Evolutionary conservation across 176 grass and related monocot genomes (phyloP), one percentile per base, ranked within the genome.

Genomic region (Aegilops bicornis): DNA sequence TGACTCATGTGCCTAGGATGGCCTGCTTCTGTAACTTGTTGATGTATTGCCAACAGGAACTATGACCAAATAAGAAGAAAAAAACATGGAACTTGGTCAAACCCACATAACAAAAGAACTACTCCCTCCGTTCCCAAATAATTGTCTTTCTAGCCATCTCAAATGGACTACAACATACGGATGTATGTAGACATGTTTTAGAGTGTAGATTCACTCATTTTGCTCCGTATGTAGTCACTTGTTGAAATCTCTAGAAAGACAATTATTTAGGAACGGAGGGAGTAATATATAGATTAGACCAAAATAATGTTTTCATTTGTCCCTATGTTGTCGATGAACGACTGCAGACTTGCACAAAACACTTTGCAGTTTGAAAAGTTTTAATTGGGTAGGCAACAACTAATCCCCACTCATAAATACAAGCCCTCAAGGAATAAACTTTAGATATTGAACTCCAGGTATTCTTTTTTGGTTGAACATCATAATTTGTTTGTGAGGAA

Each of bases 1-100:
- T 91, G 87, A 83, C 88, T 66, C 79, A 94, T 93, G 82, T 98
- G 96, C 64, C 91, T 85, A 31, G 89, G 82, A 90, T 95, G 93
- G 84, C 82, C 86, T 84, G 96, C 89, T 82, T 91, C 93, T 83
- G 88, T 79, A 90, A 98, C 84, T 74, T 98, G 91, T 81, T 93
- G 92, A 88, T 98, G 96, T 83, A 95, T 90, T 88, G 88, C 91
- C 59, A 98, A 86, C 42, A 98, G 86, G 60, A 98, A 95, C 96
- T 98, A 91, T 88, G 86, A 78, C 3, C 50, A 63, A 81, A 80
- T 62, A 87, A 74, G 23, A 87, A 74, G 19, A 61, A 27, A 79
- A 71, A 20, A 45, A 45, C 17, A 61, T 81, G 39, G 40, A 62
- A 71, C 24, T 86, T 68, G 15, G 47, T 86, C 78, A 86, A 42